A percentile compares a stretch with the other conserved stretches of the same genome.
phyloP scores from a whole-genome alignment of 2,329 filamentous ascomycete species.

The Sclerotinia trifoliorum region DNA sequence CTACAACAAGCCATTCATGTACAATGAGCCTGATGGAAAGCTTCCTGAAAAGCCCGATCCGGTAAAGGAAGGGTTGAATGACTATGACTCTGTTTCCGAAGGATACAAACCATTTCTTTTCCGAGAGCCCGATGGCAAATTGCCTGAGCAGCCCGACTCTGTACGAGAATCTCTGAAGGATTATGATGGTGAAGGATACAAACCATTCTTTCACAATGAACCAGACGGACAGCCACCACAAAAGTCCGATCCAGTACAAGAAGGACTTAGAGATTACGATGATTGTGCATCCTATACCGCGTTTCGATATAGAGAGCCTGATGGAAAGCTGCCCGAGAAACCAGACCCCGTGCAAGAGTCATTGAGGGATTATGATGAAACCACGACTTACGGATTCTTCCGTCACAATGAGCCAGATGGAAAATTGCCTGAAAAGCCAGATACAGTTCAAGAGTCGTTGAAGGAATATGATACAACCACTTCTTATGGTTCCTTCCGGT shows the following conservation, averaged over 20 bases:
- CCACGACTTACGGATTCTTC: slow-evolving; percentile 26
- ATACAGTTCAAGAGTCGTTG: slow-evolving; percentile 41
- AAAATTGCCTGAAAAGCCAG: slow-evolving; percentile 31
- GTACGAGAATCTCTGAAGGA: slow-evolving; percentile 42
- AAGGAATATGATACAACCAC: slow-evolving; percentile 25
- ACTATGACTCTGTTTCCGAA: too few relatives aligned
- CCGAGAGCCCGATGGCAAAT: slow-evolving; percentile 44
- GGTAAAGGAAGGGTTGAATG: slow-evolving; percentile 36
- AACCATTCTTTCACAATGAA: slow-evolving; percentile 32
- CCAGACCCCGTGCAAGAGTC: slow-evolving; percentile 41
- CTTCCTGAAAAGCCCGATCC: slow-evolving; percentile 32
- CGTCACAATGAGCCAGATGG: slow-evolving; percentile 34
- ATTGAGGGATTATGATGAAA: slow-evolving; percentile 34
- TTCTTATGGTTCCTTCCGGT: slow-evolving; percentile 31
- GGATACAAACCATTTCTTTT: slow-evolving; percentile 39
- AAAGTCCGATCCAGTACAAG: slow-evolving; percentile 39
- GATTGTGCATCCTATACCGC: slow-evolving; percentile 29
- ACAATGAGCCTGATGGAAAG: slow-evolving; percentile 44
- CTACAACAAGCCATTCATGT: slow-evolving; percentile 40
- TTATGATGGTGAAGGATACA: slow-evolving; percentile 41
- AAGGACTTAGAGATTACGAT: slow-evolving; percentile 37
- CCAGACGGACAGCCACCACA: slow-evolving; percentile 31
- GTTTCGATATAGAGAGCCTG: slow-evolving; percentile 33
- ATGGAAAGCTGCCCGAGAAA: slow-evolving; percentile 31
- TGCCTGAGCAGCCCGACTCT: slow-evolving; percentile 33